Base-by-base conservation (phyloP, 2,329 filamentous ascomycete genomes). In the Pseudonectria buxi region DNA sequence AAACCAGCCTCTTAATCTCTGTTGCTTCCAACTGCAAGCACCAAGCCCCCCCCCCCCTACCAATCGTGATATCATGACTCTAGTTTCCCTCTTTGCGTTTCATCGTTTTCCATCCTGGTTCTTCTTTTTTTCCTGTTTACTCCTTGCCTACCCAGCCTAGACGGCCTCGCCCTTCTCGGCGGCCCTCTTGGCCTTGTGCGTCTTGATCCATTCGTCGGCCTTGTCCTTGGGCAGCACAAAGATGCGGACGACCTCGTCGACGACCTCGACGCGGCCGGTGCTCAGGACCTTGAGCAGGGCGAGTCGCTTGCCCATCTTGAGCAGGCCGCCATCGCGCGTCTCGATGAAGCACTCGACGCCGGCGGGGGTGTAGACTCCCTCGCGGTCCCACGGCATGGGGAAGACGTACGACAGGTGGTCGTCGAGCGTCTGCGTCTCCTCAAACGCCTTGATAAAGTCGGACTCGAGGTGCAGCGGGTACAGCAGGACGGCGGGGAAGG, bases 301-400 rank as follows among this genome's bases (percentile, higher is more conserved):
- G 45, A 92, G 72, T 56, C 90, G 92, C 73, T 86, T 89, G 31
- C 92, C 90, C 14, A 89, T 81, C 66, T 94, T 95, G 52, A 95
- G 77, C 51, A 98, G 60, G 0, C 89, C 88, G 0, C 88, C 88
- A 0, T 70, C 67, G 4, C 64, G 63, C 0, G 88, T 96, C 67
- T 95, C 88, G 69, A 94, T 83, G 60, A 86, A 96, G 53, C 86
- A 92, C 49, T 95, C 88, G 4, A 95, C 86, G 1, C 63, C 68
- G 1, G 69, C 68, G 1, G 71, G 49, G 1, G 66, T 74, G 60
- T 95, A 95, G 51, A 78, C 78, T 2, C 71, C 62, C 41, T 72
- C 65, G 12, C 59, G 54, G 51, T 96, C 92, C 92, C 92, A 98
- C 10, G 88, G 87, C 51, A 88, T 62, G 3, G 89, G 90, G 39